These are phyloP conservation scores for Globisporangium mamillatum DNA, from an alignment of 352 stramenopile genomes.

Conservation along the genomic window DNA sequence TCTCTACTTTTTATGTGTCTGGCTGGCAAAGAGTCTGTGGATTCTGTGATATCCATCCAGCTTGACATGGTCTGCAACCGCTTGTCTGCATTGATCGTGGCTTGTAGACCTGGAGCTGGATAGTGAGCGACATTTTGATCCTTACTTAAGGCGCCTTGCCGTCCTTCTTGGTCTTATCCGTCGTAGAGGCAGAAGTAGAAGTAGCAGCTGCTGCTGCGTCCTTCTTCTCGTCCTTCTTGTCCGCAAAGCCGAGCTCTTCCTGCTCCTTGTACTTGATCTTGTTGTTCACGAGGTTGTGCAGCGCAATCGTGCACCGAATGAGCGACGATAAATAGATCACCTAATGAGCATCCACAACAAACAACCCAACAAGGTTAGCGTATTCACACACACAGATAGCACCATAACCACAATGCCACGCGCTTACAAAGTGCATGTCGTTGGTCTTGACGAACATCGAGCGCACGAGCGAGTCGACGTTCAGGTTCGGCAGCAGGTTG, in stretches of 20 bases:
- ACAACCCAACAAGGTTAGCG: background rate
- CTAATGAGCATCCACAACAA: slow-evolving; percentile 29
- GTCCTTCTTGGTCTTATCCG: slow-evolving; percentile 36
- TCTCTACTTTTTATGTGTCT: background rate
- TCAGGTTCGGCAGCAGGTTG: slow-evolving; percentile 98
- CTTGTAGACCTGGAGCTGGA: background rate
- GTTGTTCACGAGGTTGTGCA: slow-evolving; percentile 99
- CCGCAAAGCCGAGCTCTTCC: slow-evolving; percentile 66
- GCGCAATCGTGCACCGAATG: slow-evolving; percentile 96
- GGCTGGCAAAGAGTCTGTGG: no score
- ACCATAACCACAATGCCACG: background rate
- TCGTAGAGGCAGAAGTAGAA: background rate
- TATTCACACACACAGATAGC: background rate
- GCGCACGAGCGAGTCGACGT: slow-evolving; percentile 95
- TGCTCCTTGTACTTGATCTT: slow-evolving; percentile 97
- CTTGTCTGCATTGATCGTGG: background rate
- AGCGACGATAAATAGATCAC: slow-evolving; percentile 97
- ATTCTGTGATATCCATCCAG: no score
- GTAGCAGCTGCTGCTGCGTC: slow-evolving; percentile 24
- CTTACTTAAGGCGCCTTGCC: slow-evolving; percentile 29
- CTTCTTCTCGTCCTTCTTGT: slow-evolving; percentile 74
- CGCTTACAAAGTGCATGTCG: slow-evolving; percentile 97
- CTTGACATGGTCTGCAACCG: background rate
- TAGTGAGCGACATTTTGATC: no score
- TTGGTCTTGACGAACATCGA: slow-evolving; percentile 99